Percentiles rank a stretch among this genome's conserved stretches.
phyloP scores from a whole-genome alignment of 2,329 filamentous ascomycete species.

The Lasiodiplodia hormozganensis region DNA sequence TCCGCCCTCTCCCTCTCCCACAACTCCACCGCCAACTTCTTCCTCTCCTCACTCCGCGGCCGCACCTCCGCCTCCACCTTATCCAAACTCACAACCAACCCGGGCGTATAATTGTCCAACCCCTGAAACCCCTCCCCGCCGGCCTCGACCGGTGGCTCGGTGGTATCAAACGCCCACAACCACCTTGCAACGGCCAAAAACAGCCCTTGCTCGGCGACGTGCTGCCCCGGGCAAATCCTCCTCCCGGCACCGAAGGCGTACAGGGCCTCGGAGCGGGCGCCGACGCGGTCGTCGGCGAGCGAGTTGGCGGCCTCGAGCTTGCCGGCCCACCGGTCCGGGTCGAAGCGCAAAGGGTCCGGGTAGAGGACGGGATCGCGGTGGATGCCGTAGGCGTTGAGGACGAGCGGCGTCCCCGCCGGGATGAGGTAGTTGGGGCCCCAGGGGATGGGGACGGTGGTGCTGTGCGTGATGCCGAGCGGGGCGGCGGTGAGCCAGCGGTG shows the following conservation, averaged over 20 bases:
- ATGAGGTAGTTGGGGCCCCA: conserved; percentile 42
- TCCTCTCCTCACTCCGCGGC: conserved; percentile 31
- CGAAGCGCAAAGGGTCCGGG: conserved; percentile 23
- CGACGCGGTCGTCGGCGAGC: conserved; percentile 33
- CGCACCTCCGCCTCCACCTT: conserved; percentile 33
- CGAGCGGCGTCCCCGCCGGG: conserved; percentile 49
- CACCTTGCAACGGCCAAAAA: conserved; percentile 23
- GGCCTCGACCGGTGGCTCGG: no score
- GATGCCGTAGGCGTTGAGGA: conserved; percentile 48
- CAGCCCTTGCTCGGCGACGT: conserved; percentile 27
- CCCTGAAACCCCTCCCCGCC: conserved; percentile 1
- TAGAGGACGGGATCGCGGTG: conserved; percentile 36
- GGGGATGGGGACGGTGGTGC: conserved; percentile 41
- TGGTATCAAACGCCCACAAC: conserved; percentile 31
- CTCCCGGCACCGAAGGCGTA: conserved; percentile 42
- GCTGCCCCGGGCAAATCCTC: conserved; percentile 17
- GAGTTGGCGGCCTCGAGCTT: conserved; percentile 33
- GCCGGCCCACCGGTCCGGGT: conserved; percentile 33
- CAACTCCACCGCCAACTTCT: conserved; percentile 25
- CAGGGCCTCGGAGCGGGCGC: conserved; percentile 39
- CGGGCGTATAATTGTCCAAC: conserved; percentile 9
- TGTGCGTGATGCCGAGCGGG: conserved; percentile 44
- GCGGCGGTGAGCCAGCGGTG: conserved; percentile 18
- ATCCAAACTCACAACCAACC: conserved; percentile 33
- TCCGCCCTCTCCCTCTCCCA: conserved; percentile 33